Conservation (phyloP, 2,329 filamentous ascomycete species). For the Whalleya microplaca region DNA sequence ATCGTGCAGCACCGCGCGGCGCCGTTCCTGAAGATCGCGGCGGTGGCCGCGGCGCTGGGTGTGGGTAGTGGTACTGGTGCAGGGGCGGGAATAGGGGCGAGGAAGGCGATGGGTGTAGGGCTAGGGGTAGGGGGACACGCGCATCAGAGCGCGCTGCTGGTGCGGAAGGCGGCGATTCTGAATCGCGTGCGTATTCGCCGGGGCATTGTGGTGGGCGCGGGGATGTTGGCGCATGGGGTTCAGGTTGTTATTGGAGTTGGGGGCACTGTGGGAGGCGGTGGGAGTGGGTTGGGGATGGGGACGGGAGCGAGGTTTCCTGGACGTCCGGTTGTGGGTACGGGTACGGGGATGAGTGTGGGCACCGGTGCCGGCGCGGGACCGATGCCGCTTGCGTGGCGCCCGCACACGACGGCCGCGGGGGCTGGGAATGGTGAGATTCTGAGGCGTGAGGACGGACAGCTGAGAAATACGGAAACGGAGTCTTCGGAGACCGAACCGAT, state of each 20-base stretch:
- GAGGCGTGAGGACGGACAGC: no score
- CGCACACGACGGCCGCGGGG: conserved; percentile 30
- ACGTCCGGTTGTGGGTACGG: conserved; percentile 6
- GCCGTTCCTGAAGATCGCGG: conserved; percentile 53
- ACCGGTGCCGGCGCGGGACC: no score
- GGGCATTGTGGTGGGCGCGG: conserved; percentile 32
- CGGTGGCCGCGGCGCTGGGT: conserved; percentile 41
- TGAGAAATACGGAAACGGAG: conserved; percentile 2
- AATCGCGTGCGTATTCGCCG: conserved; percentile 58
- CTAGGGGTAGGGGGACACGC: no score
- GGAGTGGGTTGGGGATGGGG: conserved; percentile 13
- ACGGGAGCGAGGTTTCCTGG: conserved; percentile 38
- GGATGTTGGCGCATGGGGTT: neutral
- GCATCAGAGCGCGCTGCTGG: conserved; percentile 53
- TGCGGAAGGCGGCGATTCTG: conserved; percentile 68
- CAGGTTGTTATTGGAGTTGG: conserved; percentile 6
- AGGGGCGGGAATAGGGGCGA: no score
- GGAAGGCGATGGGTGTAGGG: no score
- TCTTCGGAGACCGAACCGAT: neutral
- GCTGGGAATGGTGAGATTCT: no score
- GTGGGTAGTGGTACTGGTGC: conserved; percentile 51
- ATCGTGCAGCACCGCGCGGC: conserved; percentile 62
- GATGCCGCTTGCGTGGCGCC: conserved; percentile 32
- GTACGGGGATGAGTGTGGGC: neutral
- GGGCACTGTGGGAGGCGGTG: neutral